A percentile compares a stretch with the other conserved stretches of the same genome.
Evolutionary conservation across 306 rosid species (phyloP).

Genomic region (Quillaja saponaria): DNA sequence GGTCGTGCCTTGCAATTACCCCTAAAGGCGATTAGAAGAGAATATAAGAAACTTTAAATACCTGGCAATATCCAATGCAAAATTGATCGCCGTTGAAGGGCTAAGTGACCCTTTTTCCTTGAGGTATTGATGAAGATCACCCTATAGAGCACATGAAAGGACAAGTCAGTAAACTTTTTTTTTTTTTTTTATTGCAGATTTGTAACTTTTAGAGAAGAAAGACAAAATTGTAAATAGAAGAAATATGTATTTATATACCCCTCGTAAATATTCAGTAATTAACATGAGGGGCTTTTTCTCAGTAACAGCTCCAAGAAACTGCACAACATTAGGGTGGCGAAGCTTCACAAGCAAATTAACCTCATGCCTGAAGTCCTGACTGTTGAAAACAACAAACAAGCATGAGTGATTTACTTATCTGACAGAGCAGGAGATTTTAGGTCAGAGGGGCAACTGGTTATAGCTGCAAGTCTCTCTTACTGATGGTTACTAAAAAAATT

Average conservation of each 20-base stretch:
- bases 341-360: constrained; percentile 96
- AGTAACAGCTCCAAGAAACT: constrained; percentile 99
- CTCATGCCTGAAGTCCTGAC: constrained; percentile 84
- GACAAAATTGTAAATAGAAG: constrained; percentile 20
- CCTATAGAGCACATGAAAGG: constrained; percentile 52
- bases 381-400: constrained; percentile 9
- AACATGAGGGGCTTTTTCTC: constrained; percentile 94
- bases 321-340: constrained; percentile 97
- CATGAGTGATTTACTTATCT: constrained; percentile 13
- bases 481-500: neutral
- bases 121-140: constrained; percentile 90
- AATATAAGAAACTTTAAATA: constrained; percentile 21
- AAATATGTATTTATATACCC: constrained; percentile 55
- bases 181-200: too few species aligned
- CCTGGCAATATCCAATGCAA: constrained; percentile 90
- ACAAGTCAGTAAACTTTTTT: constrained; percentile 16
- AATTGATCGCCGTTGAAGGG: constrained; percentile 68
- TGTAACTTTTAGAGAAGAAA: constrained; percentile 16
- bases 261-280: constrained; percentile 90
- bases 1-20: too few species aligned
- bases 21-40: too few species aligned
- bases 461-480: neutral
- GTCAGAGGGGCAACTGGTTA: neutral
- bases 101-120: constrained; percentile 80
- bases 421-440: neutral